Percentiles rank a stretch among this genome's conserved stretches.
Evolutionary conservation across 2,329 filamentous ascomycete species (phyloP).

Genomic region (Chrysoporthe cubensis): DNA sequence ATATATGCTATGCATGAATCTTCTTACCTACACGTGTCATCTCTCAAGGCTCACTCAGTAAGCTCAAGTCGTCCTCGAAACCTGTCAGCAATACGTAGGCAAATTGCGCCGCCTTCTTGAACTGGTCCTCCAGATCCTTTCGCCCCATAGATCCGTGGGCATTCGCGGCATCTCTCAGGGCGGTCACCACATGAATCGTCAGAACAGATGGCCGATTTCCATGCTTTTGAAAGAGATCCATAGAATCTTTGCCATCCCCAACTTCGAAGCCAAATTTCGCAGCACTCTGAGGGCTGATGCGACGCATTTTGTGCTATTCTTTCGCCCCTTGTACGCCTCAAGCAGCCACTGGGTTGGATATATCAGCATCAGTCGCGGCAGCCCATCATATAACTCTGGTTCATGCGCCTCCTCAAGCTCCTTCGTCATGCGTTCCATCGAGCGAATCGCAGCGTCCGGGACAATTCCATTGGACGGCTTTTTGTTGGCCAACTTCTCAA

Average conservation of each 20-base stretch:
- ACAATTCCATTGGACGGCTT: background rate
- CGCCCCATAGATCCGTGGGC: background rate
- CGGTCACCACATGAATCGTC: background rate
- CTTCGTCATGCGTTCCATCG: conserved; percentile 37
- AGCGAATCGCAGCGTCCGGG: conserved; percentile 32
- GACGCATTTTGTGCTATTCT: conserved; percentile 29
- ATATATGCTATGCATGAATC: background rate
- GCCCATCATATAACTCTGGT: conserved; percentile 34
- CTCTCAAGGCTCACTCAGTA: background rate
- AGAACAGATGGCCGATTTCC: background rate
- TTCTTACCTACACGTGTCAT: background rate
- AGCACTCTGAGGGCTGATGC: background rate
- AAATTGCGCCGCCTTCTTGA: background rate
- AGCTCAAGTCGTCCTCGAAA: background rate
- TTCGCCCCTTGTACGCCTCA: conserved; percentile 38
- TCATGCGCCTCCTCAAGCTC: conserved; percentile 42
- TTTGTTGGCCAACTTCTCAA: background rate
- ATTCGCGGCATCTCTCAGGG: background rate
- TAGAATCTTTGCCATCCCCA: background rate
- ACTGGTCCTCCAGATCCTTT: background rate
- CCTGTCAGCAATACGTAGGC: background rate
- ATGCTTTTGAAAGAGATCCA: background rate
- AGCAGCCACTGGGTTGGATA: conserved; percentile 43
- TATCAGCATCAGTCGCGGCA: conserved; percentile 41
- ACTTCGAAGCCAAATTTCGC: background rate